Conservation (phyloP, 306 rosid species). For the Fragaria iinumae region DNA sequence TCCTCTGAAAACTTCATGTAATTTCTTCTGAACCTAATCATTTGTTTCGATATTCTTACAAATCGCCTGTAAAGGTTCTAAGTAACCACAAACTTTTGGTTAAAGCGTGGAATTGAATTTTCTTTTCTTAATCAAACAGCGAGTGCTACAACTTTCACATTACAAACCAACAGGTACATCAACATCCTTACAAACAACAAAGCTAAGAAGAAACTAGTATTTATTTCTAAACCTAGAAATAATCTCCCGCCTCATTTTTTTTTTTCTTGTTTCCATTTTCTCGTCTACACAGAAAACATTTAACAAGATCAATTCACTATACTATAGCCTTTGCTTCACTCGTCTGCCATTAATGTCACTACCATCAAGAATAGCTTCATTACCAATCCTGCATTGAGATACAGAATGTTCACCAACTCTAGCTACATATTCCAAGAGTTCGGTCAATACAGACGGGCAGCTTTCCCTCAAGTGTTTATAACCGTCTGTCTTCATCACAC, state of each 20-base stretch:
- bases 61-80: no score
- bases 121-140: not conserved
- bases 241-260: constrained; percentile 17
- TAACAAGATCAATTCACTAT: constrained; percentile 30
- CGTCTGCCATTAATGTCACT: constrained; percentile 85
- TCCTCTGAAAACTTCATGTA: no score
- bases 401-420: constrained; percentile 69
- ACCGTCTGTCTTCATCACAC: constrained; percentile 92
- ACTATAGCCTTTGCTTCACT: constrained; percentile 83
- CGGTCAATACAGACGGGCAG: constrained; percentile 77
- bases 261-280: constrained; percentile 14
- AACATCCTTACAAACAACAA: constrained; percentile 15
- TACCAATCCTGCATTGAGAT: constrained; percentile 54
- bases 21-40: no score
- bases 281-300: constrained; percentile 20
- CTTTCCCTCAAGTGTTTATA: constrained; percentile 86
- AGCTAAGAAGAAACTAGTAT: constrained; percentile 24
- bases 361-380: constrained; percentile 71
- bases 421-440: constrained; percentile 84
- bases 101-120: not conserved
- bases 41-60: no score
- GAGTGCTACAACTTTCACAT: constrained; percentile 19
- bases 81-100: not conserved
- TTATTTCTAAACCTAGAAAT: constrained; percentile 30
- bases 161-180: constrained; percentile 13